A percentile compares a stretch with the other conserved stretches of the same genome.
These are phyloP conservation scores for Diaporthe citriasiana DNA, from an alignment of 2,329 filamentous ascomycete genomes.

Conservation along the genomic window DNA sequence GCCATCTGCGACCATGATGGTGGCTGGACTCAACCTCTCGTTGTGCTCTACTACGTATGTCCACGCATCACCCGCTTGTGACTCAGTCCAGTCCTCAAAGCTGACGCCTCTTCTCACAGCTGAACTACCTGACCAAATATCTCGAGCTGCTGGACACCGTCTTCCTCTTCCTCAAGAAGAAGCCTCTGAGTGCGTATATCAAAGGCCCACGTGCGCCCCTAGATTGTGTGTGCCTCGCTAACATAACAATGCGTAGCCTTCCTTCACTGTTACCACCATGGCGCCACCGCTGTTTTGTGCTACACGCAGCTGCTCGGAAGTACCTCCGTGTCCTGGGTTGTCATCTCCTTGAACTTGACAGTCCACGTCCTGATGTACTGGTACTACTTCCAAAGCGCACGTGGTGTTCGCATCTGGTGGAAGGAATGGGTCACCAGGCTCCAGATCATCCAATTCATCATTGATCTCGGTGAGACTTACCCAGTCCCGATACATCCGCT, in stretches of 20 bases:
- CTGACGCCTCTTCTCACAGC: conserved; percentile 67
- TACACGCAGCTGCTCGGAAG: conserved; percentile 96
- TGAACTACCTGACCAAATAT: conserved; percentile 99
- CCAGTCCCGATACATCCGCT: neutral
- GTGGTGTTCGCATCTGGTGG: conserved; percentile 97
- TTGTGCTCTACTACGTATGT: conserved; percentile 96
- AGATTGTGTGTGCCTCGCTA: conserved; percentile 46
- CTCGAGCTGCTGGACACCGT: conserved; percentile 95
- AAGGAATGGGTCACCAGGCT: conserved; percentile 99
- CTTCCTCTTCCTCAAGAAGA: conserved; percentile 99
- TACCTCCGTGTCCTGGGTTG: conserved; percentile 95
- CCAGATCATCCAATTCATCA: conserved; percentile 97
- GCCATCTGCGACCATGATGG: conserved; percentile 86
- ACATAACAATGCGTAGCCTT: conserved; percentile 70
- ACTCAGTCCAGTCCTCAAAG: conserved; percentile 22
- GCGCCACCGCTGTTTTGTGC: conserved; percentile 95
- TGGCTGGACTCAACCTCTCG: conserved; percentile 93
- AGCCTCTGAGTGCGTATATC: conserved; percentile 81
- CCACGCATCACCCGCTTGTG: neutral
- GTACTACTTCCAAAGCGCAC: conserved; percentile 99
- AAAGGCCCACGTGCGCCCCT: neutral
- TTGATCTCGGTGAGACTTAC: conserved; percentile 85
- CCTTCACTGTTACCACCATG: conserved; percentile 99
- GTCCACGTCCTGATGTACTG: conserved; percentile 99
- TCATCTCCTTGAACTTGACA: conserved; percentile 90